A percentile compares a stretch with the other conserved stretches of the same genome.
These are phyloP conservation scores for Citrus sinensis DNA, from an alignment of 345 rosid species.

Conservation along the genomic window DNA sequence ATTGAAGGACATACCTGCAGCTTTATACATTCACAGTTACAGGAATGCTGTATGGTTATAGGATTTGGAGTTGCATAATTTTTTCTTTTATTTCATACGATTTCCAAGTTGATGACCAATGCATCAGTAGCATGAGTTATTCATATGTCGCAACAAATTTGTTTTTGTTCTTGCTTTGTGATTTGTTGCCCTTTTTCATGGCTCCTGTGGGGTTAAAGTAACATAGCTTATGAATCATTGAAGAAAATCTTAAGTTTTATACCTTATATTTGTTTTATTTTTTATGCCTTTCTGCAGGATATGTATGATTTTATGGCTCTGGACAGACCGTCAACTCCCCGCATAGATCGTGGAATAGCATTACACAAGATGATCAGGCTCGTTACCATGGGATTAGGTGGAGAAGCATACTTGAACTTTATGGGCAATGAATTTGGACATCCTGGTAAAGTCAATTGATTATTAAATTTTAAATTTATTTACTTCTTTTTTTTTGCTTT, in stretches of 20 bases:
- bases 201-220: not conserved
- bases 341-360: conserved; percentile 90
- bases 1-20: not conserved
- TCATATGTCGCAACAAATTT: not conserved
- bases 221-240: not conserved
- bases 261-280: conserved; percentile 6
- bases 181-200: not conserved
- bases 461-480: not conserved
- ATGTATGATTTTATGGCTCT: conserved; percentile 97
- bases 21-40: not conserved
- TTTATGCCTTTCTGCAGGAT: conserved; percentile 47
- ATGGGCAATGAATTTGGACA: conserved; percentile 99
- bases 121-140: not conserved
- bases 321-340: conserved; percentile 75
- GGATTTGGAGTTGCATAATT: not conserved
- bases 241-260: not conserved
- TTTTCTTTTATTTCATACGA: not conserved
- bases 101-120: not conserved
- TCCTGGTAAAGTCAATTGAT: conserved; percentile 55
- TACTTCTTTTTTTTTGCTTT: not conserved
- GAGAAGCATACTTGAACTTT: conserved; percentile 96
- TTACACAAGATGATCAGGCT: conserved; percentile 97
- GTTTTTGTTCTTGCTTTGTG: not conserved
- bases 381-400: conserved; percentile 91
- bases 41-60: not conserved